Evolutionary conservation across 805 yeast species (phyloP).

Genomic region (Cyberlindnera mississippiensis): DNA sequence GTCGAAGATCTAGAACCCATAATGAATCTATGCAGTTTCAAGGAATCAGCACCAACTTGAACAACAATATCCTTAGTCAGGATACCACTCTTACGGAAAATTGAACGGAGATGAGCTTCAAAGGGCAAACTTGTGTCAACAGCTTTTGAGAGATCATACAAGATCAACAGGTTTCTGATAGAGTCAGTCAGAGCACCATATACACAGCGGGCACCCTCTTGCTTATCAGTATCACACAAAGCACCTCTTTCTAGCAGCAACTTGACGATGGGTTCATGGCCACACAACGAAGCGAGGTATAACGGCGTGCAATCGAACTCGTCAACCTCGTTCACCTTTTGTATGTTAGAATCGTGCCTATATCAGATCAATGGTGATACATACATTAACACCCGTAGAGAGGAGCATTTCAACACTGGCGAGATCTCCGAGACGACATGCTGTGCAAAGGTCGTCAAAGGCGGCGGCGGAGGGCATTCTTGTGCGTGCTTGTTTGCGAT

Average conservation of each 20-base stretch:
- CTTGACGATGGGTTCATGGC: constrained; percentile 62
- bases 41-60: constrained; percentile 9
- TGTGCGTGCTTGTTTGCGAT: too few species aligned
- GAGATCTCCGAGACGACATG: constrained; percentile 67
- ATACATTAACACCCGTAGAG: constrained; percentile 45
- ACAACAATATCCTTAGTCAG: constrained; percentile 22
- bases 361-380: too few species aligned
- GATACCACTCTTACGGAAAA: constrained; percentile 25
- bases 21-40: constrained; percentile 40
- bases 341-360: too few species aligned
- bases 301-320: constrained; percentile 75
- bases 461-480: background rate
- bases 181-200: constrained; percentile 73
- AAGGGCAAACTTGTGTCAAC: constrained; percentile 69
- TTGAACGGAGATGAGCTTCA: constrained; percentile 60
- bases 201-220: constrained; percentile 73
- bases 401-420: constrained; percentile 58
- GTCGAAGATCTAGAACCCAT: constrained; percentile 34
- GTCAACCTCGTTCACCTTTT: constrained; percentile 43
- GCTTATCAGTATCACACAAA: constrained; percentile 74
- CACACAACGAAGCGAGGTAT: constrained; percentile 70
- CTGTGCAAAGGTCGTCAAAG: constrained; percentile 41
- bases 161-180: constrained; percentile 53
- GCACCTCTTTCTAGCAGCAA: constrained; percentile 65
- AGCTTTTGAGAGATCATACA: constrained; percentile 63